These are phyloP conservation scores for Grigorovia yakushimaensis DNA, from an alignment of 805 yeast species.

Conservation along the genomic window DNA sequence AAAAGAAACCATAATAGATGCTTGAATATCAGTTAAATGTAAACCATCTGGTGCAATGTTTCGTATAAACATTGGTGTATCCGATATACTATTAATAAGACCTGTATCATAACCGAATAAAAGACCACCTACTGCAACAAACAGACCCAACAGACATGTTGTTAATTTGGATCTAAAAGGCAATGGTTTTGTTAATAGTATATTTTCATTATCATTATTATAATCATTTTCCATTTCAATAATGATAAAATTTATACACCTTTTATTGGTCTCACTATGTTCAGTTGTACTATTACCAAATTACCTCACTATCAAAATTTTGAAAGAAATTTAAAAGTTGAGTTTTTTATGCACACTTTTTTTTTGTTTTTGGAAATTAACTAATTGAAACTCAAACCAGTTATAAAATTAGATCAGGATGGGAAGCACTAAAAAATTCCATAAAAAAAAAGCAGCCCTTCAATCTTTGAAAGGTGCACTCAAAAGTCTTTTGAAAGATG, in stretches of 20 bases:
- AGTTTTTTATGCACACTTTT: not conserved
- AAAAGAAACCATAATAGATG: constrained; percentile 65
- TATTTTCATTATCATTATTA: not conserved
- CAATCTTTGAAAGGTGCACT: constrained; percentile 9
- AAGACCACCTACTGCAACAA: constrained; percentile 86
- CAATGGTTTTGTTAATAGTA: constrained; percentile 21
- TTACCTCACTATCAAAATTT: not conserved
- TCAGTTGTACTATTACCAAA: not conserved
- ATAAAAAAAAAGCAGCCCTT: not conserved
- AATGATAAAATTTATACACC: not conserved
- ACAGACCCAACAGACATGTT: constrained; percentile 64
- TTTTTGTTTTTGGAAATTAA: no score
- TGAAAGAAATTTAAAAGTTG: not conserved
- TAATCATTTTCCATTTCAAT: not conserved
- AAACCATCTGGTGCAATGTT: constrained; percentile 42
- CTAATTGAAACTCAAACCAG: not conserved
- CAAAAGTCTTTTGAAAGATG: constrained; percentile 13
- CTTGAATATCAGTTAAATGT: constrained; percentile 48
- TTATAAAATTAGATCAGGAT: not conserved
- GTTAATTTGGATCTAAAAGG: constrained; percentile 42
- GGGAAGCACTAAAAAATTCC: not conserved
- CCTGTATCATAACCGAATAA: constrained; percentile 89
- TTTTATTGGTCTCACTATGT: not conserved
- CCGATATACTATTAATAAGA: constrained; percentile 64
- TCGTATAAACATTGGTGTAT: constrained; percentile 57